Percentiles rank a stretch among this genome's conserved stretches.
phyloP scores from a whole-genome alignment of 495 filamentous ascomycete species.

The Penicillium arizonense region DNA sequence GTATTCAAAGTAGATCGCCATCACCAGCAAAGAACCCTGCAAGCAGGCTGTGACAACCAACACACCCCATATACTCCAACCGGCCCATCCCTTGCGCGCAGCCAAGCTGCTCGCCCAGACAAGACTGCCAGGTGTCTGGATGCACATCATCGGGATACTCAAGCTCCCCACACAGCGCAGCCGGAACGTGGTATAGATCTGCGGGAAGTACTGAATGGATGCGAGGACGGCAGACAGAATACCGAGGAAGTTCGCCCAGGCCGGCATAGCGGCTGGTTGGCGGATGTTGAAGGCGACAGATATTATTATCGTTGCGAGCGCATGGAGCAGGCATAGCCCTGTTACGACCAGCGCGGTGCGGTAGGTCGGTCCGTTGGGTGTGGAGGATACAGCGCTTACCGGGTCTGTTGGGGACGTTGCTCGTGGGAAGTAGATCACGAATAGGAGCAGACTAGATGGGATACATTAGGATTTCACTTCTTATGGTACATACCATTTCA shows the following conservation, averaged over 20 bases:
- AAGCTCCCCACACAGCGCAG: conserved; percentile 82
- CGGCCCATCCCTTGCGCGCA: conserved; percentile 71
- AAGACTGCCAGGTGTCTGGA: conserved; percentile 90
- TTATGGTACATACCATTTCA: no score
- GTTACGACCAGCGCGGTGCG: conserved; percentile 74
- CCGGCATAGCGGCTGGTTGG: conserved; percentile 55
- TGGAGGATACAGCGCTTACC: conserved; percentile 16
- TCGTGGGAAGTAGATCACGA: conserved; percentile 79
- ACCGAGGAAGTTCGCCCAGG: conserved; percentile 83
- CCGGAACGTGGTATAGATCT: conserved; percentile 86
- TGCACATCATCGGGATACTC: conserved; percentile 97
- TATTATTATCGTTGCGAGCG: conserved; percentile 63
- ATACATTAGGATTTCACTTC: no score
- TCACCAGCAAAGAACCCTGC: conserved; percentile 76
- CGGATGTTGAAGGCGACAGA: conserved; percentile 59
- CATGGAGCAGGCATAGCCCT: conserved; percentile 66
- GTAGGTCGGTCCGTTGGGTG: conserved; percentile 54
- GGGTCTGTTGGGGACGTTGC: conserved; percentile 47
- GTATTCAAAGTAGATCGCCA: conserved; percentile 79
- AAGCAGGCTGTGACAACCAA: conserved; percentile 80
- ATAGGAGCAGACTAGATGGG: conserved; percentile 68
- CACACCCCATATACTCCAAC: conserved; percentile 95
- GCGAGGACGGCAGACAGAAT: conserved; percentile 75
- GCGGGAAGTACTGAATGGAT: conserved; percentile 87
- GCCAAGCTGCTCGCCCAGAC: conserved; percentile 85